phyloP scores from a whole-genome alignment of 169 alveolate genomes.

The Plasmodium coatneyi region DNA sequence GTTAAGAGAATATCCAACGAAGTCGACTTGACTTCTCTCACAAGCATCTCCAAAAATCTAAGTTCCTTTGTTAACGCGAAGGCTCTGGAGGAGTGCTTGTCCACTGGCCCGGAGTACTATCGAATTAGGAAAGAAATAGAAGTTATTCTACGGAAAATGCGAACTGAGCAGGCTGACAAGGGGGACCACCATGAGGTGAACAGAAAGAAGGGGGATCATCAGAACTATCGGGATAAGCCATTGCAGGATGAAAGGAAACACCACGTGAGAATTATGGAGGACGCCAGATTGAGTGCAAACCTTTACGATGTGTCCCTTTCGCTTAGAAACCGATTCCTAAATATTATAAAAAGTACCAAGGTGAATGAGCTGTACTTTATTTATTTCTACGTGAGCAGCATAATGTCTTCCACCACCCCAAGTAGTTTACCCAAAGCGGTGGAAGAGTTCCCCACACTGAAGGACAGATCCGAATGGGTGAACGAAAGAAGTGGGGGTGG shows the following conservation, averaged over 20 bases:
- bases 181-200: too few relatives aligned
- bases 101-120: slow-evolving; percentile 73
- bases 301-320: slow-evolving; percentile 66
- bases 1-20: slow-evolving; percentile 24
- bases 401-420: not conserved
- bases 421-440: not conserved
- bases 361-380: slow-evolving; percentile 42
- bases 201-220: not conserved
- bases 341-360: slow-evolving; percentile 68
- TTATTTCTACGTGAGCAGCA: slow-evolving; percentile 39
- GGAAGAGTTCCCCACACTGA: slow-evolving; percentile 45
- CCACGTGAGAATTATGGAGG: not conserved
- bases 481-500: not conserved
- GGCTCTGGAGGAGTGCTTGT: slow-evolving; percentile 74
- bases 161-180: not conserved
- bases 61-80: slow-evolving; percentile 55
- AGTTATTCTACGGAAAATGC: slow-evolving; percentile 5
- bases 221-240: not conserved
- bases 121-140: slow-evolving; percentile 71
- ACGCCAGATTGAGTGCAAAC: slow-evolving; percentile 11
- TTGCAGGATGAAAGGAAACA: not conserved
- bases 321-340: slow-evolving; percentile 55
- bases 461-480: not conserved
- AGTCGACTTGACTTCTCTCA: slow-evolving; percentile 45
- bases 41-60: slow-evolving; percentile 57